Conservation (phyloP, 2,329 filamentous ascomycete species). For the Ascosphaera apis region DNA sequence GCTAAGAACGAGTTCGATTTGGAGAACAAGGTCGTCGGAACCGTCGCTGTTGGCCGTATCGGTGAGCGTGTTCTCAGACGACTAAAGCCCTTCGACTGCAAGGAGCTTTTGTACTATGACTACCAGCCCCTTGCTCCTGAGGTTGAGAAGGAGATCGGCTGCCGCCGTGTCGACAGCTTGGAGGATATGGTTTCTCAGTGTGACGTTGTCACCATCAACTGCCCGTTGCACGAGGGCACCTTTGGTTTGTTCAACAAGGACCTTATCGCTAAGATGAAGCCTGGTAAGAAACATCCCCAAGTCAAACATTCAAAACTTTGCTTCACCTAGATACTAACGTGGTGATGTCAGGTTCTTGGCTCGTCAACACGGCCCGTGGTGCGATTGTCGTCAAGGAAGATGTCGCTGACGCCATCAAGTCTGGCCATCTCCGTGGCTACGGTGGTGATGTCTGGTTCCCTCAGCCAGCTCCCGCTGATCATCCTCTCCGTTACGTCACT, state of each 20-base stretch:
- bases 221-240: conserved; percentile 96
- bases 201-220: conserved; percentile 98
- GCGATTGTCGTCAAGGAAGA: conserved; percentile 99
- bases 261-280: conserved; percentile 97
- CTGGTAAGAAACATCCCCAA: too few relatives aligned
- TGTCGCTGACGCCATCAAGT: conserved; percentile 78
- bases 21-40: conserved; percentile 92
- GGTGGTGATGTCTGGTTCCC: conserved; percentile 57
- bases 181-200: conserved; percentile 90
- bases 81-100: conserved; percentile 96
- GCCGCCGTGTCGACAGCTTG: conserved; percentile 63
- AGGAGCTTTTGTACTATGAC: conserved; percentile 98
- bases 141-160: conserved; percentile 86
- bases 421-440: conserved; percentile 42
- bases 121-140: conserved; percentile 83
- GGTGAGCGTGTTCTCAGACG: conserved; percentile 92
- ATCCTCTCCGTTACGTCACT: conserved; percentile 77
- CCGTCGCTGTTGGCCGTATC: conserved; percentile 90
- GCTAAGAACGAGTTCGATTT: conserved; percentile 98
- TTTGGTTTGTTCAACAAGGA: conserved; percentile 96
- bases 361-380: conserved; percentile 95
- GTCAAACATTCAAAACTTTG: too few relatives aligned
- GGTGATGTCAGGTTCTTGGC: conserved; percentile 52
- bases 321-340: too few relatives aligned
- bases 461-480: conserved; percentile 83